Conservation (phyloP, 306 rosid species). For the cucumber (Cucumis sativus) region Cucumber_9930_V3 NC_026657.2:36930001-36930500, state of each 20-base stretch:
- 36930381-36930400: neutral
- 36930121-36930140: conserved; percentile 40
- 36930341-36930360: neutral
- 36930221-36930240: neutral
- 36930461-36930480: neutral
- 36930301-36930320: neutral
- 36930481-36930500: neutral
- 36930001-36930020: conserved; percentile 93
- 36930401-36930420: neutral
- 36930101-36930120: conserved; percentile 42
- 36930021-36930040: conserved; percentile 98
- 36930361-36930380: neutral
- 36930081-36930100: conserved; percentile 61
- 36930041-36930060: conserved; percentile 75
- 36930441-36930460: neutral
- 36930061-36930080: conserved; percentile 73
- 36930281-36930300: neutral
- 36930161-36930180: conserved; percentile 73
- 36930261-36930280: neutral
- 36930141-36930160: conserved; percentile 50
- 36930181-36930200: conserved; percentile 78
- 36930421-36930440: neutral
- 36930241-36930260: neutral
- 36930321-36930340: neutral
- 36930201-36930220: conserved; percentile 59